Base-by-base conservation (phyloP, 1,139 yeast genomes). In the Saccharomyces hybrid region DNA sequence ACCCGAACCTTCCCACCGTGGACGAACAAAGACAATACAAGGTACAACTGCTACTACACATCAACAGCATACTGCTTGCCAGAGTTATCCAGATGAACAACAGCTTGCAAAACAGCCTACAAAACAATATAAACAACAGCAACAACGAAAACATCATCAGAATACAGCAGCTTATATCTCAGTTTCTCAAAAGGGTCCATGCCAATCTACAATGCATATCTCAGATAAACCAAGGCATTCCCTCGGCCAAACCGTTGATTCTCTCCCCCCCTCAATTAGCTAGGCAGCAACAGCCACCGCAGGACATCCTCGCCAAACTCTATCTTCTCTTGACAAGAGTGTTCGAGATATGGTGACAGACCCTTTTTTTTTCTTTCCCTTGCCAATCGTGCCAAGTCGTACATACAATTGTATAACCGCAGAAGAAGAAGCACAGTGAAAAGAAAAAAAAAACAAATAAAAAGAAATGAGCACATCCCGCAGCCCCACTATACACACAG, bases 171-270 rank as follows among this genome's bases (percentile, higher is more conserved):
- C 44, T 60, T 25, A 56, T 64, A 5, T 57, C 69, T 3, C 71
- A 68, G 53, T 62, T 64, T 55, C 54, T 68, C 53, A 65, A 66
- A 52, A 54, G 72, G 34, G 68, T 69, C 5, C 72, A 69, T 58
- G 66, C 71, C 11, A 69, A 69, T 54, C 54, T 69, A 50, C 72
- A 69, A 50, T 67, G 71, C 54, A 67, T 69, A 23, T 68, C 71
- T 9, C 70, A 65, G 55, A 61, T 69, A 31, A 68, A 69, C 56
- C 70, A 67, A 51, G 71, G 71, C 31, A 49, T 57, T 11, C 49
- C 49, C 9, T 55, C 55, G 26, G 62, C 66, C 3, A 67, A 63
- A 51, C 72, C 72, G 2, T 46, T 60, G 32, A 63, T 69, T 3
- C 51, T 66, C 46, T 68, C 65, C 8, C 61, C 68, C 2, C 70